Evolutionary conservation across 371 early-diverging fungal species (phyloP).

Genomic region (Phascolomyces articulosus): DNA sequence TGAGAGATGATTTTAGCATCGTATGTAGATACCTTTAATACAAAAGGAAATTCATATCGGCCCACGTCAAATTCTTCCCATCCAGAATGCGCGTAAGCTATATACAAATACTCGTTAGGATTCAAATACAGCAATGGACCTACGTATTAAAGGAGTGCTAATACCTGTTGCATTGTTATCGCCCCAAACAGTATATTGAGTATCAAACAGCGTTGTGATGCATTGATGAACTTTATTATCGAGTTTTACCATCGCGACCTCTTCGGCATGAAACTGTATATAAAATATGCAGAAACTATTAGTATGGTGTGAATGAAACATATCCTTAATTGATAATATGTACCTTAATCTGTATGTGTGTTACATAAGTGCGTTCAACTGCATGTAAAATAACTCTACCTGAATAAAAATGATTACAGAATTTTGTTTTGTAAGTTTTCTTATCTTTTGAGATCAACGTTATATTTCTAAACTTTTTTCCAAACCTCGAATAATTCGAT

Average conservation of each 20-base stretch:
- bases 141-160: too few species aligned
- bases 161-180: constrained; percentile 31
- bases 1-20: too few species aligned
- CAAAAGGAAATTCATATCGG: constrained; percentile 42
- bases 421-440: too few species aligned
- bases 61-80: constrained; percentile 35
- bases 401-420: background rate
- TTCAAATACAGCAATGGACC: too few species aligned
- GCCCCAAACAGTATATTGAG: constrained; percentile 33
- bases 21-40: constrained; percentile 57
- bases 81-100: constrained; percentile 2
- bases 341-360: constrained; percentile 45
- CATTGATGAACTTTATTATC: constrained; percentile 18
- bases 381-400: constrained; percentile 37
- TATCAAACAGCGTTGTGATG: constrained; percentile 23
- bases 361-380: constrained; percentile 29
- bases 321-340: too few species aligned
- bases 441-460: too few species aligned
- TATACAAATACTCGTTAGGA: too few species aligned
- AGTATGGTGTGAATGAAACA: background rate
- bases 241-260: constrained; percentile 32
- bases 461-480: too few species aligned
- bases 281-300: too few species aligned
- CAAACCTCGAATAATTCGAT: constrained; percentile 40
- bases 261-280: constrained; percentile 48